A percentile compares a stretch with the other conserved stretches of the same genome.
These are phyloP conservation scores for Ophiostoma sp. DNA, from an alignment of 2,329 filamentous ascomycete genomes.

Conservation along the genomic window DNA sequence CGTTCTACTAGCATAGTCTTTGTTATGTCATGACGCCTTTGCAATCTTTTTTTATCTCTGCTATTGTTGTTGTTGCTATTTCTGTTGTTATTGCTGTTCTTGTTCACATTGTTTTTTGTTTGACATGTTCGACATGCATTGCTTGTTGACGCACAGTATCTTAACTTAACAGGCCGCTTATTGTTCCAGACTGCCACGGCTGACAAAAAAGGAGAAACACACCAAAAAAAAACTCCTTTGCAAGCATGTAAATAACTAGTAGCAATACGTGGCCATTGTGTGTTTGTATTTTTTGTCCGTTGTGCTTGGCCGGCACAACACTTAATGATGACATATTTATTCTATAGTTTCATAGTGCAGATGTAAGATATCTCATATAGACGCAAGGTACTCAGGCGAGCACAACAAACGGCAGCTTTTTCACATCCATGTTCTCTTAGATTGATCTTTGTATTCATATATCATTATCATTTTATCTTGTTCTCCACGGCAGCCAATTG, in stretches of 20 bases:
- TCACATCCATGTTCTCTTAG: too few relatives aligned
- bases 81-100: not conserved
- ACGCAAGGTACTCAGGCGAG: too few relatives aligned
- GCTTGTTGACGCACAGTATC: not conserved
- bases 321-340: too few relatives aligned
- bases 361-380: too few relatives aligned
- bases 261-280: too few relatives aligned
- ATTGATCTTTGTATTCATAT: not conserved
- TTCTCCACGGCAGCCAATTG: slow-evolving; percentile 23
- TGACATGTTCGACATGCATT: not conserved
- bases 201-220: not conserved
- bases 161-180: not conserved
- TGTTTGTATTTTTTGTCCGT: too few relatives aligned
- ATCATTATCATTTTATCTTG: not conserved
- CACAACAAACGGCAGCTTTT: too few relatives aligned
- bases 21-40: slow-evolving; percentile 2
- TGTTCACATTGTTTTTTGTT: not conserved
- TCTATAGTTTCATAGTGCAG: too few relatives aligned
- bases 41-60: not conserved
- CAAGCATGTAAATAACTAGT: too few relatives aligned
- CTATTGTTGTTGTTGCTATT: not conserved
- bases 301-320: too few relatives aligned
- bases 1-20: slow-evolving; percentile 10
- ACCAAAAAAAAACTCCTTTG: not conserved
- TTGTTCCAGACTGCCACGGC: not conserved